phyloP scores from a whole-genome alignment of 768 basidiomycete species.

The Hemileccinum rubropunctum region DNA sequence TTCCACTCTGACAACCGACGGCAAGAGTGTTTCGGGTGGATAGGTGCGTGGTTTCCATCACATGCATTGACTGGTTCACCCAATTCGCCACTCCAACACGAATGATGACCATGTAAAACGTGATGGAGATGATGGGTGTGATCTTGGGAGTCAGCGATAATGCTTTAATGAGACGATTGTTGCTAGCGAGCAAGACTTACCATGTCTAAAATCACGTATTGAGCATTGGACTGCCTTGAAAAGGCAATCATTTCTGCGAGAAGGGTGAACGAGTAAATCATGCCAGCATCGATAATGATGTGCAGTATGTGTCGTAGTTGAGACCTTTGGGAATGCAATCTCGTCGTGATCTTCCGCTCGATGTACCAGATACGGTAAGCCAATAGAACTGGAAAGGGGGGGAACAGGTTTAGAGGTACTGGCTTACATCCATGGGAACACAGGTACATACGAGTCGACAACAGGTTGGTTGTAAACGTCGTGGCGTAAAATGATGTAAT shows the following conservation, averaged over 20 bases:
- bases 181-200: conserved; percentile 8
- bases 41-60: too few species aligned
- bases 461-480: conserved; percentile 31
- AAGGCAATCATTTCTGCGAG: conserved; percentile 31
- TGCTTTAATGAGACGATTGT: background rate
- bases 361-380: conserved; percentile 26
- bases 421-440: background rate
- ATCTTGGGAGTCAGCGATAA: conserved; percentile 12
- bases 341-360: conserved; percentile 14
- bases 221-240: conserved; percentile 24
- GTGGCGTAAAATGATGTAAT: conserved; percentile 31
- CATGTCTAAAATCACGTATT: conserved; percentile 34
- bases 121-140: conserved; percentile 37
- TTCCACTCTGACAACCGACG: too few species aligned
- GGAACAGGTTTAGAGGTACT: background rate
- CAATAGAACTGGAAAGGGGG: conserved; percentile 16
- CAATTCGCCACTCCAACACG: conserved; percentile 23
- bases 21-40: too few species aligned
- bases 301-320: conserved; percentile 12
- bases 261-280: conserved; percentile 34
- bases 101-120: conserved; percentile 39
- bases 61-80: background rate
- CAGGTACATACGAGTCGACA: conserved; percentile 21
- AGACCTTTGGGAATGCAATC: conserved; percentile 4
- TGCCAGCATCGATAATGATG: conserved; percentile 35